phyloP scores from a whole-genome alignment of 805 yeast species.

The Starmerella tilneyi region DNA sequence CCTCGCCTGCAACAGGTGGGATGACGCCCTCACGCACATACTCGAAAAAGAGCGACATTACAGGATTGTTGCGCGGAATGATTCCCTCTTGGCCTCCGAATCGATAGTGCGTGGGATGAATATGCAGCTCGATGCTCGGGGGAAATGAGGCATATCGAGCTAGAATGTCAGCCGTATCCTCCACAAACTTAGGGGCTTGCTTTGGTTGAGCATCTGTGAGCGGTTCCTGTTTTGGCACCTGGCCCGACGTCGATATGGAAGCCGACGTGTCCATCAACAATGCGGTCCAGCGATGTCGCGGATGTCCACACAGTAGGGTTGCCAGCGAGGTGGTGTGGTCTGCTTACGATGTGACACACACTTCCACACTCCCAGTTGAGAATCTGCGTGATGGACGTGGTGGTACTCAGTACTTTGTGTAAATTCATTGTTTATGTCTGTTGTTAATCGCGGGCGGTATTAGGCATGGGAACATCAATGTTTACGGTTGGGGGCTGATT shows the following conservation, averaged over 20 bases:
- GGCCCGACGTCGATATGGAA: not conserved
- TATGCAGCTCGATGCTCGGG: constrained; percentile 79
- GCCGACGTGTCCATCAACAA: constrained; percentile 1
- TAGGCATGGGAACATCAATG: too few species aligned
- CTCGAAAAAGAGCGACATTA: constrained; percentile 63
- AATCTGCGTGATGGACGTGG: too few species aligned
- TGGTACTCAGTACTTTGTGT: too few species aligned
- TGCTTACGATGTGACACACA: too few species aligned
- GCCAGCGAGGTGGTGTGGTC: too few species aligned
- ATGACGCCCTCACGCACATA: constrained; percentile 72
- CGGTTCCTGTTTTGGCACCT: not conserved
- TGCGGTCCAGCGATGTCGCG: too few species aligned
- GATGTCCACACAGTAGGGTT: too few species aligned
- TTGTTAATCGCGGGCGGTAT: too few species aligned
- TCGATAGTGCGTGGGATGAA: constrained; percentile 81
- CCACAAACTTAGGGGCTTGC: constrained; percentile 35
- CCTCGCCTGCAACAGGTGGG: constrained; percentile 82
- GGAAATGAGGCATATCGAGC: constrained; percentile 66
- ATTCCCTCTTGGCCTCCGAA: constrained; percentile 86
- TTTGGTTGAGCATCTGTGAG: not conserved
- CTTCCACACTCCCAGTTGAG: too few species aligned
- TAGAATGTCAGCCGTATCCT: constrained; percentile 60
- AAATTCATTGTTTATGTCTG: too few species aligned
- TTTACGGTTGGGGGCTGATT: too few species aligned
- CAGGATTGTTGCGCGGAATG: constrained; percentile 68